phyloP scores from a whole-genome alignment of 1,284 basidiomycete species.

The Meira nashicola region DNA sequence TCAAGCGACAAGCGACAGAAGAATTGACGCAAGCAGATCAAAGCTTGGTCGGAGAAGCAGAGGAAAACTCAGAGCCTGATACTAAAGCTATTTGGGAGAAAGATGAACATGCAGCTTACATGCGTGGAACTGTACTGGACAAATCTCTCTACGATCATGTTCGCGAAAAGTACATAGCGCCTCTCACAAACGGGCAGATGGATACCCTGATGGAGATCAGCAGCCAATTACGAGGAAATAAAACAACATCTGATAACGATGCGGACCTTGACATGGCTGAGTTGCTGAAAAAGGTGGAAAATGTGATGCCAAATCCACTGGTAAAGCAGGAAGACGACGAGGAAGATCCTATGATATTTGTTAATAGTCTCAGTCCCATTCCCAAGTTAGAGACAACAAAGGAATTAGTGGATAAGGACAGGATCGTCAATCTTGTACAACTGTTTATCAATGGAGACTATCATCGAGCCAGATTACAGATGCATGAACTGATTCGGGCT shows the following conservation, averaged over 20 bases:
- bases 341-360: not conserved
- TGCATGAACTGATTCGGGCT: not conserved
- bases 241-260: not conserved
- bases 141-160: constrained; percentile 7
- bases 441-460: not conserved
- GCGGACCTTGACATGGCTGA: not conserved
- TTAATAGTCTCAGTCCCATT: not conserved
- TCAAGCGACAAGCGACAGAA: not conserved
- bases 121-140: constrained; percentile 5
- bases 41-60: not conserved
- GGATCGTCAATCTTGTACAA: not conserved
- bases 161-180: constrained; percentile 4
- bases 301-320: not conserved
- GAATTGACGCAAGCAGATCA: not conserved
- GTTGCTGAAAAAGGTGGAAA: not conserved
- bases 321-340: not conserved
- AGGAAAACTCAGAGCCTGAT: not conserved
- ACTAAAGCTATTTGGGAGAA: not conserved
- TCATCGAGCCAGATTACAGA: not conserved
- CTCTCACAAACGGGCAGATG: constrained; percentile 8
- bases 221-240: not conserved
- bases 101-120: not conserved
- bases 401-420: not conserved
- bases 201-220: constrained; percentile 1
- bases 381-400: not conserved